These are phyloP conservation scores for Funneliformis caledonium DNA, from an alignment of 371 early-diverging fungal genomes.

Conservation along the genomic window DNA sequence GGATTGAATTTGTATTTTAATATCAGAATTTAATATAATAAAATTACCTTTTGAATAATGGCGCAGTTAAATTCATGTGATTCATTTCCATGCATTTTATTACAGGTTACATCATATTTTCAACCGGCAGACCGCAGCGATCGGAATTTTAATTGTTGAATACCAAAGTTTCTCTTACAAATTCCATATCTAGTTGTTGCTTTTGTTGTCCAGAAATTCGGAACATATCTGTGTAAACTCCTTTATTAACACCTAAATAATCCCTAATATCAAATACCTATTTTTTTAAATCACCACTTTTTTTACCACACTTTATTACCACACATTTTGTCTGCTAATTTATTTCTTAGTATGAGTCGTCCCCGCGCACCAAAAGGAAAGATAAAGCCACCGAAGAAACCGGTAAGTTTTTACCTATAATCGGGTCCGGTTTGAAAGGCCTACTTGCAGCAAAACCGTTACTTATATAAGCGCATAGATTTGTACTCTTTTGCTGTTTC, in stretches of 20 bases:
- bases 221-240: not conserved
- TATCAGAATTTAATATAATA: too few relatives aligned
- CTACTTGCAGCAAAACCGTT: too few relatives aligned
- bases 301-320: not conserved
- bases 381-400: conserved; percentile 39
- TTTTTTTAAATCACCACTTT: not conserved
- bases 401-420: conserved; percentile 23
- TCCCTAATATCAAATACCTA: not conserved
- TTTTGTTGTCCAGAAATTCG: not conserved
- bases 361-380: conserved; percentile 1
- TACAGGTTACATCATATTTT: too few relatives aligned
- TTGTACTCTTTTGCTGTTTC: not conserved
- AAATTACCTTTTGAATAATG: too few relatives aligned
- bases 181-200: not conserved
- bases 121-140: not conserved
- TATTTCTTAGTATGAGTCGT: not conserved
- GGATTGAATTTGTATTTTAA: too few relatives aligned
- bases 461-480: not conserved
- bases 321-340: not conserved
- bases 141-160: not conserved
- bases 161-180: not conserved
- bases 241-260: not conserved
- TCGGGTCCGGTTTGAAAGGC: not conserved
- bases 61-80: too few relatives aligned
- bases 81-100: too few relatives aligned